Percentiles rank a stretch among this genome's conserved stretches.
These are phyloP conservation scores for Sodiomyces alkalinus DNA, from an alignment of 2,329 filamentous ascomycete species.

Conservation along the genomic window DNA sequence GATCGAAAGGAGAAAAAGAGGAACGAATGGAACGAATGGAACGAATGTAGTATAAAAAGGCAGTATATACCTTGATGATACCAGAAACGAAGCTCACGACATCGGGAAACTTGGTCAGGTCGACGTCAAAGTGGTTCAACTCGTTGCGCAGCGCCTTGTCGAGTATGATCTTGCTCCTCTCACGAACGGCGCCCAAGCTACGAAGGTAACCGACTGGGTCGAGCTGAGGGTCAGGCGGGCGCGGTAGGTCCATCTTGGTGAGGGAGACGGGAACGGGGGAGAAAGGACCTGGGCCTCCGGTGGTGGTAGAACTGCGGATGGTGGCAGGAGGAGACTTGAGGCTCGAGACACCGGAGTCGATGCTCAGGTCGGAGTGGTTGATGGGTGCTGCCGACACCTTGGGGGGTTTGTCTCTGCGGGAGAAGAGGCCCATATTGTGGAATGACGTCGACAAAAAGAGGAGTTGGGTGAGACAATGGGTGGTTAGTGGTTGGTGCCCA, in stretches of 20 bases:
- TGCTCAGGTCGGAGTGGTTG: conserved; percentile 30
- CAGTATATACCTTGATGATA: conserved; percentile 68
- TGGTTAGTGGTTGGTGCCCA: no score
- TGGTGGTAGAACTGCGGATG: conserved; percentile 26
- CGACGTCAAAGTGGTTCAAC: conserved; percentile 76
- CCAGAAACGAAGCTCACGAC: conserved; percentile 80
- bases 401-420: conserved; percentile 35
- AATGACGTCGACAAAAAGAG: no score
- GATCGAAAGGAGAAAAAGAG: not conserved
- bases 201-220: conserved; percentile 84
- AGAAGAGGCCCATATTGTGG: conserved; percentile 48
- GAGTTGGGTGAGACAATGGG: no score
- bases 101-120: conserved; percentile 68
- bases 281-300: conserved; percentile 36
- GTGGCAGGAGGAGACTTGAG: conserved; percentile 22
- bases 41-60: no score
- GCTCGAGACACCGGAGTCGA: conserved; percentile 35
- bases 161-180: conserved; percentile 58
- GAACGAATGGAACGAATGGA: conserved; percentile 1
- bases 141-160: conserved; percentile 65
- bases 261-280: conserved; percentile 41
- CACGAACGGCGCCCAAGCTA: conserved; percentile 76
- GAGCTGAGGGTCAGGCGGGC: conserved; percentile 70
- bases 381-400: conserved; percentile 18
- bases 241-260: conserved; percentile 71